Base-by-base conservation (phyloP, 148 eudicot genomes). In the Nyssa sinensis region DNA sequence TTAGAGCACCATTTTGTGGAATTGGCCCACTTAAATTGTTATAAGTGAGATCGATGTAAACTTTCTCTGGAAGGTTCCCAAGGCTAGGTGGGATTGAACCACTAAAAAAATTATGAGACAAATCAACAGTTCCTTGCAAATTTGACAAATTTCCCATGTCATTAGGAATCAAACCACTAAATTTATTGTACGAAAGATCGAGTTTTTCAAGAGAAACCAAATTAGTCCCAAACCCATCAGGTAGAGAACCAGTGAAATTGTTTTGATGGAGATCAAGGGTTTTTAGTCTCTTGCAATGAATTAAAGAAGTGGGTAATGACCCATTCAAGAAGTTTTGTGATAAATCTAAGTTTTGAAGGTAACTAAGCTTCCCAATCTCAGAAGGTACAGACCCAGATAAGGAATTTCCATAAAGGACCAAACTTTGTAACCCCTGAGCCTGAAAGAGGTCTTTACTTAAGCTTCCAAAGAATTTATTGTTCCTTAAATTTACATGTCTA, bases 11-110 rank as follows among this genome's bases (percentile, higher is more conserved):
- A 79, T 80, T 89, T 80, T 92, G 96, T 2, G 99, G 99, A 58
- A 95, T 92, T 24, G 93, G 80, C 41, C 99, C 99, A 62, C 88
- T 95, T 66, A 95, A 84, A 49, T 90, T 83, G 76, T 95, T 95
- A 55, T 83, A 87, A 64, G 94, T 89, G 25, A 95, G 88, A 84
- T 95, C 99, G 75, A 95, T 90, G 64, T 92, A 92, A 35, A 93
- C 97, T 74, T 95, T 95, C 79, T 92, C 99, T 73, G 99, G 99
- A 77, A 95, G 90, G 44, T 92, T 88, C 21, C 99, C 99, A 44
- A 95, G 88, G 67, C 91, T 90, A 80, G 94, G 77, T 29, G 99
- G 99, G 68, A 95, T 91, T 29, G 83, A 81, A 70, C 99, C 99
- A 82, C 80, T 89, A 78, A 95, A 91, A 85, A 81, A 60, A 75